Base-by-base conservation (phyloP, 192 early-diverging fungal species). In the Podila epicladia region DNA sequence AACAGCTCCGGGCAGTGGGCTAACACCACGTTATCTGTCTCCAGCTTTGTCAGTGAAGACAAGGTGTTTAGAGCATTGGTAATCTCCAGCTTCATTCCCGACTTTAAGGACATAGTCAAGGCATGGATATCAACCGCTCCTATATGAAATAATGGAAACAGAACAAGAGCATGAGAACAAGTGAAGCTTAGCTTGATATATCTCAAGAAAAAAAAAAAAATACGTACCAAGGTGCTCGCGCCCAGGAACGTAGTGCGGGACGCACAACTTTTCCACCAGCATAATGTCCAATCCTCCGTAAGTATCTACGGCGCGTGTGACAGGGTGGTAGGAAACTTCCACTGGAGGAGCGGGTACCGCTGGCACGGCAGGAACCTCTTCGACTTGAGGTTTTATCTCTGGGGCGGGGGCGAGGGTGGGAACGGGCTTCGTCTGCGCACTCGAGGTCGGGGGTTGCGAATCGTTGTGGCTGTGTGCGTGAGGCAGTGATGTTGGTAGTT, bases 281-380 rank as follows among this genome's bases (percentile, higher is more conserved):
- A 91, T 87, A 15, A 95, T 71, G 72, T 96, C 93, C 6, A 93
- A 67, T 1, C 95, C 95, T 37, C 95, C 95, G 67, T 89, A 93
- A 7, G 92, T 91, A 62, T 95, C 92, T 9, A 95, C 86, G 26
- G 85, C 88, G 28, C 93, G 87, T 61, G 87, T 88, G 57, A 87
- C 86, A 19, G 92, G 92, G 22, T 86, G 71, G 68, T 89, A 93
- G 11, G 71, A 73, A 29, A 86, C 71, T 11, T 62, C 82, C 33
- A 83, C 58, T 9, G 63, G 74, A 9, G 22, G 31, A 22, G 32
- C 29, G 37, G 63, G 70, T 22, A 55, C 64, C 13, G 24, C 35
- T 32, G 55, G 61, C 1, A 31, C 37, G 2, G 53, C n/a, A 8
- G 31, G 11, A 9, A 55, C 75, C 22, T 71, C 59, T 35, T 11